Base-by-base conservation (phyloP, 176 grass and related monocot genomes). In the Saccharum spontaneum region DNA sequence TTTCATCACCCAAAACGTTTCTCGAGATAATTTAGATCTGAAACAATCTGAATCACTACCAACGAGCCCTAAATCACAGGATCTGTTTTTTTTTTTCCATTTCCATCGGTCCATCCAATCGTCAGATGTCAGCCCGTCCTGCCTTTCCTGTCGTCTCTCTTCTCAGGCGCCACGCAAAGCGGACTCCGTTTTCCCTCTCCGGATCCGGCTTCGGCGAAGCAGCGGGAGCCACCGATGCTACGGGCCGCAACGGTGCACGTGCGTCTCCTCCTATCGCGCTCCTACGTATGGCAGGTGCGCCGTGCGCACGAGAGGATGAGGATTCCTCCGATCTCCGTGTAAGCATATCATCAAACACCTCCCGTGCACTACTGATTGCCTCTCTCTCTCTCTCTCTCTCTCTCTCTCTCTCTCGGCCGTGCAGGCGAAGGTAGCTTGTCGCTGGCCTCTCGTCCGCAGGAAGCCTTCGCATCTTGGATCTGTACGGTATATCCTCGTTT, bases 261-360 rank as follows among this genome's bases (percentile, higher is more conserved):
- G 33, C 62, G 73, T 22, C 26, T 82, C 37, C 75, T 84, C 34
- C 41, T 75, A 4, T 33, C 68, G 4, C 34, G 45, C 57, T 79
- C 57, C 87, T 79, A 60, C 43, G 44, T 57, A 45, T 5, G 67
- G 18, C 86, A 33, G 54, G 50, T 67, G 65, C 6, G 45, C 37
- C 28, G 28, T 28, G 28, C 28, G 28, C 28, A 28, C 1, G 28
- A 28, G 28, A 28, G 28, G 28, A 36, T 17, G 8, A 36, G 54
- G 57, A 43, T 45, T 75, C 5, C 28, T 7, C 18, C 45, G 23
- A 16, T 43, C 24, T 20, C 55, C 67, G 46, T 75, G 11, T 9
- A 61, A 14, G 63, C 79, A 87, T 49, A 77, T 18, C 79, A 24
- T 69, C 79, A 64, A 82, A 76, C 71, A 70, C 49, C 79, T 62